A percentile compares a stretch with the other conserved stretches of the same genome.
Evolutionary conservation across 2,329 filamentous ascomycete species (phyloP).

Genomic region (Ploettnerulaceae sp.): DNA sequence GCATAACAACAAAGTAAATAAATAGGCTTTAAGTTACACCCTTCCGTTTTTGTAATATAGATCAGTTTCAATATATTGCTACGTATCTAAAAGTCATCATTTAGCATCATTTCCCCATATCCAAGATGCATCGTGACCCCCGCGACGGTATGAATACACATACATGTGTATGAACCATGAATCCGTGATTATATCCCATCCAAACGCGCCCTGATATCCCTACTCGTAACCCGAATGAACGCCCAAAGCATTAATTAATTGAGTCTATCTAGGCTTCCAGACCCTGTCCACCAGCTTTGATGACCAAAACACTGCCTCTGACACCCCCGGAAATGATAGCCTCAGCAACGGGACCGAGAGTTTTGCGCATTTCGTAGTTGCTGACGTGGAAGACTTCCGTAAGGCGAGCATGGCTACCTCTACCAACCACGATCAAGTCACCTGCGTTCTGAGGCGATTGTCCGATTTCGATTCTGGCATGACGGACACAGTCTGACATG

Average conservation of each 20-base stretch:
- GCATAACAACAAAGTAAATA: no score
- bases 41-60: no score
- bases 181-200: neutral
- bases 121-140: no score
- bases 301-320: slow-evolving; percentile 64
- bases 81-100: no score
- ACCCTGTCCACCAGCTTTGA: slow-evolving; percentile 49
- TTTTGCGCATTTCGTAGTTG: slow-evolving; percentile 43
- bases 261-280: slow-evolving; percentile 2
- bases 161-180: no score
- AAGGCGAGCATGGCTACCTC: slow-evolving; percentile 29
- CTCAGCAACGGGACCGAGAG: slow-evolving; percentile 56
- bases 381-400: slow-evolving; percentile 22
- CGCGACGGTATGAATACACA: no score
- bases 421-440: slow-evolving; percentile 65
- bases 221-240: neutral
- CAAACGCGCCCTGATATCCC: neutral
- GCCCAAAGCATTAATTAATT: neutral
- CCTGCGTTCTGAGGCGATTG: slow-evolving; percentile 60
- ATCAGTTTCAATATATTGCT: no score
- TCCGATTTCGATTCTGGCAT: slow-evolving; percentile 55
- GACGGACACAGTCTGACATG: slow-evolving; percentile 40
- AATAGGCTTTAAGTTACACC: no score
- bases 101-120: no score
- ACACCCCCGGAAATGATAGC: slow-evolving; percentile 53